Evolutionary conservation across 2,329 filamentous ascomycete genomes (phyloP).

Genomic region (Pseudocercospora cruenta): DNA sequence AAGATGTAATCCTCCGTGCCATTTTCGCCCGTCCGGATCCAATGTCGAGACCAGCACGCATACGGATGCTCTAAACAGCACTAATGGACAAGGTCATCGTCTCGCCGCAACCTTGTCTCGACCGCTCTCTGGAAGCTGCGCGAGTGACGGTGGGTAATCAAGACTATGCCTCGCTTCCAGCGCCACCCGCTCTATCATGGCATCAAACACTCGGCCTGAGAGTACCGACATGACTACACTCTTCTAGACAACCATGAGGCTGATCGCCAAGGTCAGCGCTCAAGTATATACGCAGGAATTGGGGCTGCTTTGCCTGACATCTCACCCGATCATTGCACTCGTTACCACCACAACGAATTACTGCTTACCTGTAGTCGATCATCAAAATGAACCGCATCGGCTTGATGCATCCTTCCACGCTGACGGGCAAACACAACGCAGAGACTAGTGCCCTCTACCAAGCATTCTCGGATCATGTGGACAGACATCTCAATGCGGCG

Average conservation of each 20-base stretch:
- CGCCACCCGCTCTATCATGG: not conserved
- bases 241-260: not conserved
- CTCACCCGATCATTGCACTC: not conserved
- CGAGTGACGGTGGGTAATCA: slow-evolving; percentile 1
- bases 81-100: not conserved
- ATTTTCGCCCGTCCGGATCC: not conserved
- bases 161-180: not conserved
- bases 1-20: not conserved
- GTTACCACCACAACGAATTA: not conserved
- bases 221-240: not conserved
- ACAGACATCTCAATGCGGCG: not conserved
- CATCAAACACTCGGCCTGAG: not conserved
- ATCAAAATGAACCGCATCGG: slow-evolving; percentile 21
- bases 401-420: slow-evolving; percentile 23
- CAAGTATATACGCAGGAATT: not conserved
- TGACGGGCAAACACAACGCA: slow-evolving; percentile 22
- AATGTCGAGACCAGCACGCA: not conserved
- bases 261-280: not conserved
- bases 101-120: not conserved
- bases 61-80: not conserved
- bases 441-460: slow-evolving; percentile 22
- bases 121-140: not conserved
- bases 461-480: slow-evolving; percentile 15
- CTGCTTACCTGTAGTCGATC: not conserved
- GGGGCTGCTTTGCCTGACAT: not conserved